Evolutionary conservation across 305 asterid species (phyloP).

Genomic region (Rubia balearica): DNA sequence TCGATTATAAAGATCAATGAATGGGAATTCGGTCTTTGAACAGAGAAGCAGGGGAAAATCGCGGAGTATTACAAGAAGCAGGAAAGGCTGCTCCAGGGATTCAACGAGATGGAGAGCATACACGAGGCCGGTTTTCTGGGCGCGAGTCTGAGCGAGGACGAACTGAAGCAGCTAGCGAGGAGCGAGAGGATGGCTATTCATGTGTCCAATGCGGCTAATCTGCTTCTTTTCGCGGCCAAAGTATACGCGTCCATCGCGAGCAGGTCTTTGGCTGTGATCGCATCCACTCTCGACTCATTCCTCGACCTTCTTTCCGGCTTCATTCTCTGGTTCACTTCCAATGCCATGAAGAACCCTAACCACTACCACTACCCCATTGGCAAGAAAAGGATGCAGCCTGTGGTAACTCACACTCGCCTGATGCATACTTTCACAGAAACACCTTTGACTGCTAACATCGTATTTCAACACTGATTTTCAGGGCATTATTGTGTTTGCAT

Average conservation of each 20-base stretch:
- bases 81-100: constrained; percentile 72
- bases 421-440: too few species aligned
- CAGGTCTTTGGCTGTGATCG: constrained; percentile 89
- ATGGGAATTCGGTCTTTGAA: background rate
- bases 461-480: constrained; percentile 18
- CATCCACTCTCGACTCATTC: constrained; percentile 86
- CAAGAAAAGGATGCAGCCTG: constrained; percentile 92
- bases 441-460: too few species aligned
- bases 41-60: constrained; percentile 66
- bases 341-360: constrained; percentile 80
- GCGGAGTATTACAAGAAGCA: constrained; percentile 78
- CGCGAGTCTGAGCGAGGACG: constrained; percentile 54
- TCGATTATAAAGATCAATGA: background rate
- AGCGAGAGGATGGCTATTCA: constrained; percentile 76
- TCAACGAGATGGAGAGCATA: constrained; percentile 78
- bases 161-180: constrained; percentile 62
- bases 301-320: constrained; percentile 89
- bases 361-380: constrained; percentile 84
- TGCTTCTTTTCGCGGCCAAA: constrained; percentile 68
- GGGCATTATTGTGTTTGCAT: constrained; percentile 88
- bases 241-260: constrained; percentile 75
- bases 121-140: constrained; percentile 56
- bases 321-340: constrained; percentile 83
- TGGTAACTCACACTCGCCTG: constrained; percentile 30
- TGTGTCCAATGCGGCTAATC: constrained; percentile 58